Evolutionary conservation across 225 moss, liverwort and hornwort species (phyloP).

Genomic region (Pleurozium schreberi): DNA sequence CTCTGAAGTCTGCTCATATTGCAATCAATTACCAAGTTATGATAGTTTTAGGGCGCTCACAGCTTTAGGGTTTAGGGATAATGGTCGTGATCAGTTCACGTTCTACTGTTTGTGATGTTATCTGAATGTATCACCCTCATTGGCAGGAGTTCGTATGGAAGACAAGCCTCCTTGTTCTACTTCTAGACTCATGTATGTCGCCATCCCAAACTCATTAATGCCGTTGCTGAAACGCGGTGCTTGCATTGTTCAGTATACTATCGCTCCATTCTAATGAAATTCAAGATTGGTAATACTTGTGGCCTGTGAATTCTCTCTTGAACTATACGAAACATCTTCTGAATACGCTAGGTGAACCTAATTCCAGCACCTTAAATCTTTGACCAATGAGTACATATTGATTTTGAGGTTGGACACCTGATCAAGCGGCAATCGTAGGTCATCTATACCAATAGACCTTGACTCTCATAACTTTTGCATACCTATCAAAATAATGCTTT

Average conservation of each 20-base stretch:
- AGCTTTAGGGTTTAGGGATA: not conserved
- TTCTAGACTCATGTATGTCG: conserved; percentile 79
- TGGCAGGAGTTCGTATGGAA: conserved; percentile 79
- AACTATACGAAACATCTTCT: not conserved
- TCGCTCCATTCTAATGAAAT: not conserved
- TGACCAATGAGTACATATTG: not conserved
- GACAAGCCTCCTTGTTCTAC: conserved; percentile 48
- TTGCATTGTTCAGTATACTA: not conserved
- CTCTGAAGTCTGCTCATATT: not conserved
- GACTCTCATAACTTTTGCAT: not conserved
- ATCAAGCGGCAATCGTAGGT: not conserved
- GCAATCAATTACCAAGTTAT: not conserved
- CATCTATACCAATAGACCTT: not conserved
- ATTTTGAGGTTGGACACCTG: not conserved
- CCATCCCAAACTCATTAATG: not conserved
- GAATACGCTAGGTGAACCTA: not conserved
- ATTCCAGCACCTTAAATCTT: not conserved
- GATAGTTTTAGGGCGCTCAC: not conserved
- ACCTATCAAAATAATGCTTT: not conserved
- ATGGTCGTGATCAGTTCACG: not conserved
- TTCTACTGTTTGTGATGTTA: not conserved
- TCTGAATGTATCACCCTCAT: not conserved
- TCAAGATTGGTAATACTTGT: not conserved
- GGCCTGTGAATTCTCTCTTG: not conserved
- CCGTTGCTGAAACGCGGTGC: not conserved